phyloP scores from a whole-genome alignment of 495 filamentous ascomycete genomes.

The Lepidopterella palustris region DNA sequence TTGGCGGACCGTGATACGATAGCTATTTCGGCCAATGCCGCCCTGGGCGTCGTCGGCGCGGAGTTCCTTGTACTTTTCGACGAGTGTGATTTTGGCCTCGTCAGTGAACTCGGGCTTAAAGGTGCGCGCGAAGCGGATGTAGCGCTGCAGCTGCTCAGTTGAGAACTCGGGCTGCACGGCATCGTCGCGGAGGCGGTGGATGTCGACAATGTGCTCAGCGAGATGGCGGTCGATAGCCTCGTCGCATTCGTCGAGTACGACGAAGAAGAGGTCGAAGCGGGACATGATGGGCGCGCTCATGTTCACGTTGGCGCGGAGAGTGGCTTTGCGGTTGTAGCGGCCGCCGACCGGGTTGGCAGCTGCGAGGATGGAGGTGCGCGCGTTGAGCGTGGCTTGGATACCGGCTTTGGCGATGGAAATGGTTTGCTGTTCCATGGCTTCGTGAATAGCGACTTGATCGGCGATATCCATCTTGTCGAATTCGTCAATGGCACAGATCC shows the following conservation, averaged over 20 bases:
- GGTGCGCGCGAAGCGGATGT: conserved; percentile 92
- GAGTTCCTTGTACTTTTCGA: conserved; percentile 94
- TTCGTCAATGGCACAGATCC: conserved; percentile 97
- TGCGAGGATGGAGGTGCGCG: conserved; percentile 87
- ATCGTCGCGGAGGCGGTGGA: conserved; percentile 86
- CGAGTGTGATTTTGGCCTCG: conserved; percentile 76
- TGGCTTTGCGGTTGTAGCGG: conserved; percentile 92
- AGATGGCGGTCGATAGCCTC: conserved; percentile 84
- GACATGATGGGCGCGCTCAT: conserved; percentile 99
- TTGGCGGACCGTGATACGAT: conserved; percentile 94
- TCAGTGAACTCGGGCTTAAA: conserved; percentile 90
- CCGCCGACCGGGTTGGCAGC: conserved; percentile 96
- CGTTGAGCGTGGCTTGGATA: conserved; percentile 97
- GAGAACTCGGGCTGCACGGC: conserved; percentile 88
- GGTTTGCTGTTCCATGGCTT: conserved; percentile 99
- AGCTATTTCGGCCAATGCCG: conserved; percentile 84
- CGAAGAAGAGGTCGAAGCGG: conserved; percentile 98
- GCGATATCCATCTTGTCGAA: conserved; percentile 99
- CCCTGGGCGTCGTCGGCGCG: conserved; percentile 91
- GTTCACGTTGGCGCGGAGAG: conserved; percentile 90
- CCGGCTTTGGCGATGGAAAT: conserved; percentile 99
- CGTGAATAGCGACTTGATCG: conserved; percentile 98
- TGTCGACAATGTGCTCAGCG: conserved; percentile 87
- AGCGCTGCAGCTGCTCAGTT: conserved; percentile 94
- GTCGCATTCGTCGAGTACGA: conserved; percentile 95